Evolutionary conservation across 768 basidiomycete species (phyloP).

Genomic region (Antrodiella citrinella): DNA sequence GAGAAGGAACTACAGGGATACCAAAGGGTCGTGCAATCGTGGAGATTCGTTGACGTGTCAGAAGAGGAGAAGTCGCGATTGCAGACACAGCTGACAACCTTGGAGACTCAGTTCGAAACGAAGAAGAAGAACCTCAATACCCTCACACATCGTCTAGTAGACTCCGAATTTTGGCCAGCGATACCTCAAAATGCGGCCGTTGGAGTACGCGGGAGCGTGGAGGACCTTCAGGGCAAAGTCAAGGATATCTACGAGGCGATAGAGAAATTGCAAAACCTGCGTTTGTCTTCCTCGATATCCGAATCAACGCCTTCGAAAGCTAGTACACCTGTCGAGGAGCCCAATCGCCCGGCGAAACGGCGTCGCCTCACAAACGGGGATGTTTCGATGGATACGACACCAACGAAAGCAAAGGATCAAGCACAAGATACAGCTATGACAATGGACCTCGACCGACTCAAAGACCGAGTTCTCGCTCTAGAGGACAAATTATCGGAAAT

Average conservation of each 20-base stretch:
- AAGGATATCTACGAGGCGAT: background rate
- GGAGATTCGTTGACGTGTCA: constrained; percentile 17
- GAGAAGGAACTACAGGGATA: constrained; percentile 26
- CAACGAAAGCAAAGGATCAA: constrained; percentile 1
- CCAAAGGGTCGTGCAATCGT: constrained; percentile 18
- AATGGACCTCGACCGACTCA: too few species aligned
- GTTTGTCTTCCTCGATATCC: background rate
- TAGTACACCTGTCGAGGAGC: background rate
- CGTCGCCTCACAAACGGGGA: constrained; percentile 2
- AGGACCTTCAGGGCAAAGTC: constrained; percentile 1
- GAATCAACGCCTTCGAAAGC: background rate
- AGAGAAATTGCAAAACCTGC: background rate
- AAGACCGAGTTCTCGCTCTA: constrained; percentile 22
- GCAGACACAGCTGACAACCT: constrained; percentile 14
- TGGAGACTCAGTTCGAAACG: constrained; percentile 18
- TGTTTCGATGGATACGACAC: constrained; percentile 4
- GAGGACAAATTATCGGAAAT: constrained; percentile 24
- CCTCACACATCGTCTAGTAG: constrained; percentile 23
- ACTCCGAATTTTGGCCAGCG: constrained; percentile 33
- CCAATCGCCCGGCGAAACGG: constrained; percentile 1
- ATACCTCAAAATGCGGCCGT: constrained; percentile 21
- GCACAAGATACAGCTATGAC: constrained; percentile 1
- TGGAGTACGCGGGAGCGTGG: too few species aligned
- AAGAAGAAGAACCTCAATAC: constrained; percentile 28
- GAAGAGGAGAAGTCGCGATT: constrained; percentile 20